A percentile compares a stretch with the other conserved stretches of the same genome.
Conservation (phyloP, 768 basidiomycete species). For the Heimioporus sp. region DNA sequence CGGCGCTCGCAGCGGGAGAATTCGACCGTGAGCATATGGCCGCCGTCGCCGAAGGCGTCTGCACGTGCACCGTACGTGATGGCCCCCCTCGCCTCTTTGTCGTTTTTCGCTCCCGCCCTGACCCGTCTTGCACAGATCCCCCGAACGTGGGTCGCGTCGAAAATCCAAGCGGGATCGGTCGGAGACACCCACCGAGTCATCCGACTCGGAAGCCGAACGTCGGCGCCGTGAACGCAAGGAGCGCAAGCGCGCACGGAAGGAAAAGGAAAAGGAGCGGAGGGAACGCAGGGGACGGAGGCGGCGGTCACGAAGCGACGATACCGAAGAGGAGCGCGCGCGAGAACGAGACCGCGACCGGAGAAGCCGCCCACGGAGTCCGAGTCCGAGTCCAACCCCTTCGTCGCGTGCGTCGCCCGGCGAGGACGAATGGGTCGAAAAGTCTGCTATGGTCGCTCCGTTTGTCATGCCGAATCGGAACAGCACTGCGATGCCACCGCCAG, state of each 20-base stretch:
- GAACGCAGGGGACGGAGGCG: constrained; percentile 36
- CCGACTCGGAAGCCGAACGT: constrained; percentile 55
- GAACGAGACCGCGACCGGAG: constrained; percentile 29
- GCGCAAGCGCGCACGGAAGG: constrained; percentile 51
- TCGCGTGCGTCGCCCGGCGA: constrained; percentile 40
- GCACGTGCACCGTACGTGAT: constrained; percentile 53
- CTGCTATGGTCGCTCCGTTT: constrained; percentile 29
- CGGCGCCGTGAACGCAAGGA: constrained; percentile 59
- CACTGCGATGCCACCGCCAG: constrained; percentile 23
- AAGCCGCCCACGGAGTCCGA: constrained; percentile 34
- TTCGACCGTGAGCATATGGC: constrained; percentile 69
- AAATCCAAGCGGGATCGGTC: constrained; percentile 60
- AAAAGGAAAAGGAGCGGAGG: constrained; percentile 48
- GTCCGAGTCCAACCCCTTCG: constrained; percentile 33
- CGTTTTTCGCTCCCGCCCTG: background rate
- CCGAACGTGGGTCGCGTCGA: constrained; percentile 49
- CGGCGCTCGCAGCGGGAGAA: constrained; percentile 67
- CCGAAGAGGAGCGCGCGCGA: constrained; percentile 33
- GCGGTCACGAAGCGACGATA: constrained; percentile 35
- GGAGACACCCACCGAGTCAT: constrained; percentile 40
- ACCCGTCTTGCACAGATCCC: constrained; percentile 49
- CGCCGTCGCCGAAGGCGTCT: constrained; percentile 72
- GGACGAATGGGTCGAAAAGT: constrained; percentile 72
- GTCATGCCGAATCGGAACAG: constrained; percentile 21
- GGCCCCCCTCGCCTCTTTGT: background rate